Evolutionary conservation across 2,329 filamentous ascomycete species (phyloP), one percentile per base, ranked within the genome.

Genomic region (Xylaria sp.): DNA sequence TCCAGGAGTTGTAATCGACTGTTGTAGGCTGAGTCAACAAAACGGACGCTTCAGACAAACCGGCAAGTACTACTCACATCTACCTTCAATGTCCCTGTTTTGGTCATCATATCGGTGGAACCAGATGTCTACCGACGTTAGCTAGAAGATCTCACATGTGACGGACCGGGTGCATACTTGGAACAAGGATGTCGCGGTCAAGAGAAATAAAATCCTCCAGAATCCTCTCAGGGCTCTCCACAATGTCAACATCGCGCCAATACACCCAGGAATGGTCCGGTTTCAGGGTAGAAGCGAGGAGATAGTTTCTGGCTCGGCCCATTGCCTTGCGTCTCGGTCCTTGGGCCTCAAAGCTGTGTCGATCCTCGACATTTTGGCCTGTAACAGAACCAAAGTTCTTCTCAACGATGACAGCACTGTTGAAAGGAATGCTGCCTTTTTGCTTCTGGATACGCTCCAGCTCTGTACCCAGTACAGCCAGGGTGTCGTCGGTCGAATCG

Each of bases 1-100:
- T 87, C 95, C 95, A 99, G 1, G 95, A 98, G 79, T 99, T 99
- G 82, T 99, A 99, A 77, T 99, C 95, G 75, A 98, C 92, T 95
- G 64, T 37, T 35, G n/a, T 38, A 42, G 57, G 17, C 28, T 54
- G 68, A 57, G 66, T 75, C 67, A 74, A 50, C 43, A 17, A 45
- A 33, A 28, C 23, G 35, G 9, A 12, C 21, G 14, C 17, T 14
- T 9, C 15, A 11, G 15, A 14, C 1, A 6, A 25, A 31, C 11
- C 4, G 31, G 1, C 17, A 12, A 33, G 54, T 14, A 28, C 15
- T 23, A 83, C 90, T 80, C 82, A 95, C 92, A 99, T 84, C 92
- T 89, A 67, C 95, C 95, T 80, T 99, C 95, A 70, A 98, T 94
- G 75, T 99, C 94, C 54, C 84, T 83, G 25, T 88, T 87, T 69